These are phyloP conservation scores for Phytophthora podocarpi DNA, from an alignment of 352 stramenopile genomes.

Conservation along the genomic window DNA sequence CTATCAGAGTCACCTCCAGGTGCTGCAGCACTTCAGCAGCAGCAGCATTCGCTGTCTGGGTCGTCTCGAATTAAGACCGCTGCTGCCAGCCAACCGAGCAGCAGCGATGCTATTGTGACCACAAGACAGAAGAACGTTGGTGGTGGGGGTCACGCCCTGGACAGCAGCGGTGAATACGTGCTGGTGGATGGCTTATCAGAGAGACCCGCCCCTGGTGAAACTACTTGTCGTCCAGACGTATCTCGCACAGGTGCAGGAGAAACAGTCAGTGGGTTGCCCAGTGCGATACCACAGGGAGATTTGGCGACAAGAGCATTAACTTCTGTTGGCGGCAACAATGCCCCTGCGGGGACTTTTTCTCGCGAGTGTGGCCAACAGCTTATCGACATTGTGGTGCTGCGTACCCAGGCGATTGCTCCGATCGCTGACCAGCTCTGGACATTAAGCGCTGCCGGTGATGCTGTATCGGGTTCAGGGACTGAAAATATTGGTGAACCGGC, in stretches of 20 bases:
- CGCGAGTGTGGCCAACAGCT: slow-evolving; percentile 60
- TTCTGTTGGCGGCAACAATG: background rate
- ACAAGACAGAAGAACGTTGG: slow-evolving; percentile 25
- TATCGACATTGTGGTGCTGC: slow-evolving; percentile 66
- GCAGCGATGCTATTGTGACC: slow-evolving; percentile 6
- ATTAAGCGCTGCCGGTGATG: slow-evolving; percentile 34
- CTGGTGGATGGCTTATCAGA: slow-evolving; percentile 57
- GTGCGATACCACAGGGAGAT: background rate
- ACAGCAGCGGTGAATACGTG: slow-evolving; percentile 73
- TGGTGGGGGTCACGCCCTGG: slow-evolving; percentile 30
- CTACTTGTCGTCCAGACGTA: slow-evolving; percentile 2
- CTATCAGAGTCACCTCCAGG: slow-evolving; percentile 47
- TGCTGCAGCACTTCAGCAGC: slow-evolving; percentile 30
- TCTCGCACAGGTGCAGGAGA: slow-evolving; percentile 5
- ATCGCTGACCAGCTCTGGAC: slow-evolving; percentile 73
- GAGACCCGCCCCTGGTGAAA: slow-evolving; percentile 13
- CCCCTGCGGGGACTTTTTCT: slow-evolving; percentile 28
- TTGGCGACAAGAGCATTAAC: slow-evolving; percentile 6
- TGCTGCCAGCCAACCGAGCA: slow-evolving; percentile 2
- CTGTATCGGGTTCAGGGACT: background rate
- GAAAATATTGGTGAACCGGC: slow-evolving; percentile 4
- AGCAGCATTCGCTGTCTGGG: slow-evolving; percentile 22
- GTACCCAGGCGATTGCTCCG: slow-evolving; percentile 64
- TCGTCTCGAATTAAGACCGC: slow-evolving; percentile 23
- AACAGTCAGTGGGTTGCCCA: background rate